Conservation (phyloP, 345 rosid genomes). For the Kernera saxatilis region DNA sequence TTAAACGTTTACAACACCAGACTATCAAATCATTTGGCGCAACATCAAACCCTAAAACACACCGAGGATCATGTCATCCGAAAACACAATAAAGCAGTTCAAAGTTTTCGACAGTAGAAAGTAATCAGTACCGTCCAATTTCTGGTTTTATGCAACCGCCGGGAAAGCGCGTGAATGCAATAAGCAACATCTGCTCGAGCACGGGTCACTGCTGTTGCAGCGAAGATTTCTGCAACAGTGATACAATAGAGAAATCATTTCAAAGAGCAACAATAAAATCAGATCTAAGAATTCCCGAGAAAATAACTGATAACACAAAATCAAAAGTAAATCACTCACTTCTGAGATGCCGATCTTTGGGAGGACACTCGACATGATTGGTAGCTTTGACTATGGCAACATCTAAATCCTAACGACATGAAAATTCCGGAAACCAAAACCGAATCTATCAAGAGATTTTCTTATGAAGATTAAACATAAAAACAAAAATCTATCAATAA, state of each 20-base stretch:
- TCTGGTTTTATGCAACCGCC: conserved; percentile 75
- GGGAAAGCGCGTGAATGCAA: conserved; percentile 77
- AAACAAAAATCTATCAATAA: neutral
- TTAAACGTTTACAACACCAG: too few relatives aligned
- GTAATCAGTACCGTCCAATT: conserved; percentile 57
- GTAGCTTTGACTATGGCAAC: conserved; percentile 97
- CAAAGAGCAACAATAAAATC: neutral
- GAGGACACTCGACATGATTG: conserved; percentile 96
- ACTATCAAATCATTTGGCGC: neutral
- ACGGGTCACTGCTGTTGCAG: conserved; percentile 67
- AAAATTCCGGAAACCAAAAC: conserved; percentile 3
- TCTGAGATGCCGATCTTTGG: conserved; percentile 89
- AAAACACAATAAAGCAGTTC: too few relatives aligned
- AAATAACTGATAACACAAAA: neutral
- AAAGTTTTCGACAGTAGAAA: neutral
- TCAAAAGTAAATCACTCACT: conserved; percentile 42
- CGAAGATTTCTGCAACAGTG: conserved; percentile 49
- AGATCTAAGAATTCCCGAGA: conserved; percentile 28
- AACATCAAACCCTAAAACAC: neutral
- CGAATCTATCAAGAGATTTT: conserved; percentile 14
- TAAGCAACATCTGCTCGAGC: conserved; percentile 94
- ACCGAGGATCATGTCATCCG: too few relatives aligned
- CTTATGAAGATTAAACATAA: neutral
- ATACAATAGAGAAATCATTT: neutral
- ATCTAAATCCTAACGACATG: conserved; percentile 73